Evolutionary conservation across 179 eudicot species (phyloP).

Genomic region (Pouteria campechiana): DNA sequence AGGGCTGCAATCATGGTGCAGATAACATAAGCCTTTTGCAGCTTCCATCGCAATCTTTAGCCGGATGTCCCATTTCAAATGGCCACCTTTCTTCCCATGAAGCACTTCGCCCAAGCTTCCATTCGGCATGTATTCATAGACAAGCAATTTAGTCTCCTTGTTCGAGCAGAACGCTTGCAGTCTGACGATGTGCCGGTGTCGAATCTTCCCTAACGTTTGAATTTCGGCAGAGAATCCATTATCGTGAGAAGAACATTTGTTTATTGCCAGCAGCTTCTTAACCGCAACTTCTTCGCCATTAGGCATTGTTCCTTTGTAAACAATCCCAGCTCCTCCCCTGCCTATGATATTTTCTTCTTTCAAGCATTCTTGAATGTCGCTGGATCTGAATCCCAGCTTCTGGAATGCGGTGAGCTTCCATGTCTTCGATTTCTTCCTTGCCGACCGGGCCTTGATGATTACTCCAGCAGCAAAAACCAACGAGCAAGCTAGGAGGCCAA

Average conservation of each 20-base stretch:
- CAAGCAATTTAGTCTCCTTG: constrained; percentile 43
- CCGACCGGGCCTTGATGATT: constrained; percentile 24
- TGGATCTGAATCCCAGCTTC: constrained; percentile 25
- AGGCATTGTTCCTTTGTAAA: constrained; percentile 41
- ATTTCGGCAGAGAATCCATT: constrained; percentile 50
- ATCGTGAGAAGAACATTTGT: constrained; percentile 32
- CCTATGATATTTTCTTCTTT: constrained; percentile 45
- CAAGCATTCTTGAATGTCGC: constrained; percentile 33
- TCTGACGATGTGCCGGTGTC: constrained; percentile 48
- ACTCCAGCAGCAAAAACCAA: constrained; percentile 22
- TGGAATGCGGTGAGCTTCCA: constrained; percentile 56
- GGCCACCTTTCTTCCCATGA: constrained; percentile 39
- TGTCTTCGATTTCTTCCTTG: constrained; percentile 13
- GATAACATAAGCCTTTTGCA: constrained; percentile 41
- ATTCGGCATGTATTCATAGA: constrained; percentile 48
- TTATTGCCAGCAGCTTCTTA: constrained; percentile 31
- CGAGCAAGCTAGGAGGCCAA: constrained; percentile 25
- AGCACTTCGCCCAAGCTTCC: constrained; percentile 52
- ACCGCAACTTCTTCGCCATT: constrained; percentile 48
- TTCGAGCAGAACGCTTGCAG: constrained; percentile 45
- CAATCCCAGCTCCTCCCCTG: constrained; percentile 50
- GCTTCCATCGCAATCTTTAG: constrained; percentile 45
- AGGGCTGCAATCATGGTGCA: constrained; percentile 58
- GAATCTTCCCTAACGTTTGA: constrained; percentile 39
- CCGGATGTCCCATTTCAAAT: constrained; percentile 37